Evolutionary conservation across 805 yeast species (phyloP), one percentile per base, ranked within the genome.

Genomic region (Danielia reshetovae): DNA sequence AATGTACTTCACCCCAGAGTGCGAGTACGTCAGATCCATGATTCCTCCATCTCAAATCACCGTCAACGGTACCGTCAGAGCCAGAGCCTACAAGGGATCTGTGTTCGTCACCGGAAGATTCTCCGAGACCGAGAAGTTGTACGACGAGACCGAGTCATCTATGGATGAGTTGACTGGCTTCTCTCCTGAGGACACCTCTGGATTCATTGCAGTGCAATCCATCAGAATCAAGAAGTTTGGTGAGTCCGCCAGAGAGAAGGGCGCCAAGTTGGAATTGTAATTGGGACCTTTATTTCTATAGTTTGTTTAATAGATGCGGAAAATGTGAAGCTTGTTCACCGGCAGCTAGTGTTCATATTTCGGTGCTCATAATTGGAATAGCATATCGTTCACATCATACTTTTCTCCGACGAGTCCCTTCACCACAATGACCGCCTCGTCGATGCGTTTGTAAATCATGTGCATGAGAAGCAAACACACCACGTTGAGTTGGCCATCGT

Each of bases 101-200:
- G 66, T 87, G 49, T 68, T 72, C 38, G 77, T 90, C 49, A 76
- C 89, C 58, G 98, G 98, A 61, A 87, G 98, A 77, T 88, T 81
- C 43, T 87, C 96, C 17, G 82, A 82, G 46, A 88, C 97, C 42
- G 98, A 93, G 72, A 90, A 88, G 71, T 78, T 93, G 51, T 93
- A 93, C 67, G 97, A 93, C 62, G 96, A 96, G 47, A 87, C 96
- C 36, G 97, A 90, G 67, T 89, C 97, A 11, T 90, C 97, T 9
- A 93, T 93, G 98, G 98, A 93, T 68, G 98, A 93, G 71, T 80
- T 93, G 57, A 88, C 97, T 39, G 98, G 96, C 40, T 93, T 93
- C 76, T 82, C 85, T 55, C 98, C 98, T 46, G 88, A 85, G 62
- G 97, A 90, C 64, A 87, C 98, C 40, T 72, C 94, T 42, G 98